phyloP scores from a whole-genome alignment of 108 stramenopile species.

The Aurantiochytrium sp. region DNA sequence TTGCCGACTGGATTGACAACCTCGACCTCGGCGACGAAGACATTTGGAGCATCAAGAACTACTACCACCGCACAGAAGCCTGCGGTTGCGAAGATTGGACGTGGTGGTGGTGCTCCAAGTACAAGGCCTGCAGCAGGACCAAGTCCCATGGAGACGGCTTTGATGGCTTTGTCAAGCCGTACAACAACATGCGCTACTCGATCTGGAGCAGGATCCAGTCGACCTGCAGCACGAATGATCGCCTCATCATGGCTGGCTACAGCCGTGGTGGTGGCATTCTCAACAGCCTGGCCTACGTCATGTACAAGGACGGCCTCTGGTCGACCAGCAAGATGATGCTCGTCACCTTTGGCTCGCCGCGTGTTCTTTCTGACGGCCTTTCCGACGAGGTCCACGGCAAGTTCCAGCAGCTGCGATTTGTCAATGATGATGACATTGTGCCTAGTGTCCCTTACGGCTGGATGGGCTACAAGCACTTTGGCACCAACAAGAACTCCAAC shows the following conservation, averaged over 20 bases:
- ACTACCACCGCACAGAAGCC: background rate
- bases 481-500: background rate
- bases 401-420: background rate
- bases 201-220: background rate
- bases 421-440: background rate
- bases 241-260: background rate
- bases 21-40: constrained; percentile 4
- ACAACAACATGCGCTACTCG: background rate
- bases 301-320: constrained; percentile 7
- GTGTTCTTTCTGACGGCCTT: background rate
- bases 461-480: constrained; percentile 10
- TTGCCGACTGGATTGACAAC: background rate
- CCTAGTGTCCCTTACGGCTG: background rate
- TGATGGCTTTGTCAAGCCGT: background rate
- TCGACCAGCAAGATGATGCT: background rate
- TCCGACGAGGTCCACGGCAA: background rate
- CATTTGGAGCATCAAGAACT: background rate
- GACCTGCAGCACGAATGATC: background rate
- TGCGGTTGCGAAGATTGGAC: background rate
- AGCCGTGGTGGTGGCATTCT: background rate
- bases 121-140: background rate
- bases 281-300: background rate
- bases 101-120: background rate
- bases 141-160: background rate
- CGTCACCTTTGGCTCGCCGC: constrained; percentile 8